Evolutionary conservation across 352 stramenopile genomes (phyloP), one percentile per base, ranked within the genome.

Genomic region (Globisporangium recalcitrans): DNA sequence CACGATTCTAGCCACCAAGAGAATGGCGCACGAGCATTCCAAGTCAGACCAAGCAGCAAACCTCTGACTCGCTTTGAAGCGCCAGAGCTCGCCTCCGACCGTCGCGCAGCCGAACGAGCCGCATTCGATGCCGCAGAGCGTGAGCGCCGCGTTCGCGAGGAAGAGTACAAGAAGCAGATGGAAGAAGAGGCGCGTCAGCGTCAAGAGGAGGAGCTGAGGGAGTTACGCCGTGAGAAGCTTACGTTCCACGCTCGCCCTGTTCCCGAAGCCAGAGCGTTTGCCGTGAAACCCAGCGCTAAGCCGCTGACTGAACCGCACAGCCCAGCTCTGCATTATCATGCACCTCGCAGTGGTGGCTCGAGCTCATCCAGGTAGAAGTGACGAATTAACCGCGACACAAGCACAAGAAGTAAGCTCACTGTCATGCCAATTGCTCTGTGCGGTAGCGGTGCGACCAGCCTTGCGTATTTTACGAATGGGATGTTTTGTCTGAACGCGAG

Each of bases 121-220:
- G 70, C 78, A 14, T 93, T 86, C 65, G 81, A 91, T 57, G 81
- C 61, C 19, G 76, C 81, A 16, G 83, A 93, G 40, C 84, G 81
- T 58, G 81, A 88, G 63, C 83, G 83, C 11, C 79, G 72, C 4
- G 70, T 80, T 46, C 75, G 67, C 48, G 83, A 90, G 47, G 79
- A 93, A 74, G 79, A 77, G 1, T 75, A 87, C 52, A 77, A 73
- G 55, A 46, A 79, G 44, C 73, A 85, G 19, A 52, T 71, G 60
- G 76, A 90, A 21, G 72, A 78, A 27, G 79, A 89, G 44, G 59
- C 74, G 21, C 68, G 68, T 8, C 81, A 77, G 36, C 58, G 69
- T 4, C 70, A 90, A 36, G 81, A 90, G 31, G 81, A 89, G 27
- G 78, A 90, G 60, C 80, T 93, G 62, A 86, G 82, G 57, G 77